Base-by-base conservation (phyloP, 768 basidiomycete species). In the Suillus placidus region DNA sequence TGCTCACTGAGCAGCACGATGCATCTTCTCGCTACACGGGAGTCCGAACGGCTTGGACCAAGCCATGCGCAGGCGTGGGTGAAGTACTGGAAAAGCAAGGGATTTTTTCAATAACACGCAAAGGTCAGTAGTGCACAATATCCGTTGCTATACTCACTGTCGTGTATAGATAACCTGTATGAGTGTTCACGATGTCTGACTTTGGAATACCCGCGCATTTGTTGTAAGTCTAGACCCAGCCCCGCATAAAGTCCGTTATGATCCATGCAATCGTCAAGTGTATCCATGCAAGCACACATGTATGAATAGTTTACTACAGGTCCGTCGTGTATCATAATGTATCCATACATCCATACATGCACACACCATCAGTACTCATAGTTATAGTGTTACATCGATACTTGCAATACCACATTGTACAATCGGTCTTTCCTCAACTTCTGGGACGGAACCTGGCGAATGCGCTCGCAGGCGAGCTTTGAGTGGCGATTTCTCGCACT, bases 371-470 rank as follows among this genome's bases (percentile, higher is more conserved):
- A 30, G 26, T 32, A 51, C 47, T 23, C 26, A 6, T 55, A 55
- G 0, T 32, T 20, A 55, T 20, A 56, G 13, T 56, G 55, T 56
- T 35, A 74, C 68, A 1, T 76, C 73, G n/a, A 77, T 77, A 47
- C 13, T 55, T 23, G 68, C 75, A 66, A 78, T 70, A 49, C 68
- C 74, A 12, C 68, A 57, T 56, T 71, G 69, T 63, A 60, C 38
- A 42, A 77, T 67, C 2, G 40, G 20, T 37, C 71, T 65, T 37
- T 54, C 62, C 66, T 74, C 70, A 8, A 76, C 66, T 64, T 77
- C 73, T 10, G 75, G 66, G 1, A 69, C 34, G 6, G 65, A 73
- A 38, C 66, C 49, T 6, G 23, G 34, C 26, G 69, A 71, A 43
- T 66, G 62, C 42, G 68, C 45, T 20, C 74, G 71, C 40, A 76